Evolutionary conservation across 768 basidiomycete species (phyloP).

Genomic region (Rhodotorula kratochvilovae): DNA sequence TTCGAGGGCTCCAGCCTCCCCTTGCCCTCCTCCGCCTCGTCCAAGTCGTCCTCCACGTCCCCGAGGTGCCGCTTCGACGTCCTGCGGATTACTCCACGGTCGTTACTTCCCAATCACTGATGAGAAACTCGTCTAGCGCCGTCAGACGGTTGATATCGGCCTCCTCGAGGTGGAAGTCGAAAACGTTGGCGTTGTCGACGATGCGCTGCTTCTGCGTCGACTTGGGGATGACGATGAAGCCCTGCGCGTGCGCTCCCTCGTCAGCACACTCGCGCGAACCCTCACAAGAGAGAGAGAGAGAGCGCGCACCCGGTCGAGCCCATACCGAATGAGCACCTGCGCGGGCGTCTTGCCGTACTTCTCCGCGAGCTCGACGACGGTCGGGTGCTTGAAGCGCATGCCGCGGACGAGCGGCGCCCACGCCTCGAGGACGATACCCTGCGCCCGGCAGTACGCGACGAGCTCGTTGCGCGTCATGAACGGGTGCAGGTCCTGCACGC

Average conservation of each 20-base stretch:
- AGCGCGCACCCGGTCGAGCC: conserved; percentile 61
- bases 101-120: conserved; percentile 21
- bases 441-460: conserved; percentile 51
- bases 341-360: conserved; percentile 57
- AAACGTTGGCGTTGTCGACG: conserved; percentile 51
- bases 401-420: conserved; percentile 70
- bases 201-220: conserved; percentile 51
- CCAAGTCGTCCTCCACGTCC: neutral
- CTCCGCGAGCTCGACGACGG: conserved; percentile 53
- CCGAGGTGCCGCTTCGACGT: neutral
- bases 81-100: neutral
- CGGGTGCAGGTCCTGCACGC: conserved; percentile 57
- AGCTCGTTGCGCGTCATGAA: conserved; percentile 66
- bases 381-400: conserved; percentile 61
- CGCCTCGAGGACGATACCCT: conserved; percentile 52
- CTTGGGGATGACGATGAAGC: conserved; percentile 53
- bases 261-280: neutral
- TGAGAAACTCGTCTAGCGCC: conserved; percentile 23
- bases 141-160: conserved; percentile 49
- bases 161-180: conserved; percentile 51
- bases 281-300: neutral
- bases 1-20: too few relatives aligned
- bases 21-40: too few relatives aligned
- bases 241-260: neutral
- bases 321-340: conserved; percentile 77